These are phyloP conservation scores for Hibiscus tridactylites DNA, from an alignment of 345 rosid genomes.

Conservation along the genomic window DNA sequence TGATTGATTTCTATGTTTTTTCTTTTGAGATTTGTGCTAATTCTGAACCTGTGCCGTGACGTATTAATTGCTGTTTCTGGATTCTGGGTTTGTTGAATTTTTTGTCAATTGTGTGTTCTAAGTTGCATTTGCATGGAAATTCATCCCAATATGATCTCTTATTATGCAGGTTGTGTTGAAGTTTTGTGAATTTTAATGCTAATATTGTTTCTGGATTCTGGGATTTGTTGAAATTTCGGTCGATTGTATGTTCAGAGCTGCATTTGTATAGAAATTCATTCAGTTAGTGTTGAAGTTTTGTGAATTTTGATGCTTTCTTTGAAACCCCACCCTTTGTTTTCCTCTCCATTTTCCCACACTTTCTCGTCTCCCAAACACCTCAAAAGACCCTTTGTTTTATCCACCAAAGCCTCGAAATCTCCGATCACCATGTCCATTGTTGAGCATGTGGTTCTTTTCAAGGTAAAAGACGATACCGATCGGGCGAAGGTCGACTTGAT, in stretches of 20 bases:
- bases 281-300: background rate
- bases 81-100: background rate
- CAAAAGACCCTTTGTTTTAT: background rate
- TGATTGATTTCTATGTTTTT: background rate
- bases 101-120: background rate
- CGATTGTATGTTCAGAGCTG: background rate
- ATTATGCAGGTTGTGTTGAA: background rate
- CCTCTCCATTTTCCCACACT: constrained; percentile 3
- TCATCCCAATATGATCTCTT: background rate
- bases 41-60: too few relatives aligned
- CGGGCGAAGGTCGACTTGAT: constrained; percentile 38
- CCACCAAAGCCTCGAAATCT: constrained; percentile 15
- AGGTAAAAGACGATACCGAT: constrained; percentile 47
- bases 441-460: constrained; percentile 84
- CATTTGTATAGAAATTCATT: background rate
- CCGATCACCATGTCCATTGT: constrained; percentile 33
- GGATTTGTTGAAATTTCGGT: background rate
- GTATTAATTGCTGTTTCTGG: background rate
- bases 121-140: background rate
- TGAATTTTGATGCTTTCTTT: constrained; percentile 20
- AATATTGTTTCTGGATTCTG: background rate
- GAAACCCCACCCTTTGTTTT: constrained; percentile 5
- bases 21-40: background rate
- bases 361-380: constrained; percentile 17
- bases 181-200: too few relatives aligned